phyloP scores from a whole-genome alignment of 106 monocot genomes.

The Gastrodia elata region DNA sequence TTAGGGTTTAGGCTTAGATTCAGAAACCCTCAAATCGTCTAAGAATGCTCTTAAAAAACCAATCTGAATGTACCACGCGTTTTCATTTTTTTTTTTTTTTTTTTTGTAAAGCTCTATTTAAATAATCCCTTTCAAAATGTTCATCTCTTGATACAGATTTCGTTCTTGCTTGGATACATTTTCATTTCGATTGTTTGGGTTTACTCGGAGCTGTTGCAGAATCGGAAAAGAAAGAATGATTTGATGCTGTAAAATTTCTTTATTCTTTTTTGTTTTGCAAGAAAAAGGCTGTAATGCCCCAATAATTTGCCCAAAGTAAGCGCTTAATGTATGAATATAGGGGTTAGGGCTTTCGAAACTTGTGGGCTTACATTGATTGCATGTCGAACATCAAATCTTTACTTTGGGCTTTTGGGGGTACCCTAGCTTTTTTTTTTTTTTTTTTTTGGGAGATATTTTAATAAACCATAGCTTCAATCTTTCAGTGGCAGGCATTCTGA shows the following conservation, averaged over 20 bases:
- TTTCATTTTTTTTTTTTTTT: neutral
- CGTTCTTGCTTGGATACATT: constrained; percentile 38
- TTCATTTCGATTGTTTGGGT: constrained; percentile 33
- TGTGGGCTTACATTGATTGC: no score
- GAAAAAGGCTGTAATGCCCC: no score
- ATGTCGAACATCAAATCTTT: no score
- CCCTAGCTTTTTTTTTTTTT: no score
- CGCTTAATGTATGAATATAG: no score
- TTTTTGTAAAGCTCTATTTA: neutral
- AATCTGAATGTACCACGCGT: neutral
- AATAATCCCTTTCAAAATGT: neutral
- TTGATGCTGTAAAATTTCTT: constrained; percentile 31
- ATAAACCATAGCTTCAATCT: neutral
- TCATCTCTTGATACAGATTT: constrained; percentile 22
- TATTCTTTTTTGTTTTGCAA: no score
- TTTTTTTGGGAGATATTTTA: neutral
- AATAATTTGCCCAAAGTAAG: no score
- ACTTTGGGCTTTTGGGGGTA: no score
- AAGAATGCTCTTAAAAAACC: no score
- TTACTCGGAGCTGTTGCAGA: constrained; percentile 41
- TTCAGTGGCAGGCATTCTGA: constrained; percentile 32
- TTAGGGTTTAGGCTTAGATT: no score
- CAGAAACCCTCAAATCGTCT: no score
- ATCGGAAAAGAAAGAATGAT: constrained; percentile 17
- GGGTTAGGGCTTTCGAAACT: no score